phyloP scores from a whole-genome alignment of 345 rosid genomes.

The Populus ilicifolia region DNA sequence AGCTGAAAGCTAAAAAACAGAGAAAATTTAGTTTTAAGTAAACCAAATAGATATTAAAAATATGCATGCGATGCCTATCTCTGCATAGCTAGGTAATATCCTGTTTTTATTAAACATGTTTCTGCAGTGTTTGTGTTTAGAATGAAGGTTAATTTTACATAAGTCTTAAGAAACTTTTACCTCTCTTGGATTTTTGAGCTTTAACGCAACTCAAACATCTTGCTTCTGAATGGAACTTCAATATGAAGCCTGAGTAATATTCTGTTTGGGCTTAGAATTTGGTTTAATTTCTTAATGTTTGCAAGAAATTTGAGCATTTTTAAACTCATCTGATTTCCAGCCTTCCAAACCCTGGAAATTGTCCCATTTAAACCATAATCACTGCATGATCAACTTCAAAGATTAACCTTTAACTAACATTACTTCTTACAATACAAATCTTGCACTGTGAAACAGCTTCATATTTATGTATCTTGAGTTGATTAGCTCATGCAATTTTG shows the following conservation, averaged over 20 bases:
- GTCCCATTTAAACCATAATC: neutral
- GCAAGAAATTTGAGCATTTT: neutral
- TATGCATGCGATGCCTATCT: neutral
- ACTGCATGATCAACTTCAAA: neutral
- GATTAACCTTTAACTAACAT: neutral
- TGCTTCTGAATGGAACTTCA: neutral
- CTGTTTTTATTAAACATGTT: neutral
- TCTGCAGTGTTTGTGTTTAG: neutral
- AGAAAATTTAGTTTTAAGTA: neutral
- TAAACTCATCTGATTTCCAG: neutral
- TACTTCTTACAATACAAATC: neutral
- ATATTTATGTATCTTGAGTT: neutral
- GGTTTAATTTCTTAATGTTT: neutral
- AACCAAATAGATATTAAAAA: neutral
- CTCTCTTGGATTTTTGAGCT: neutral
- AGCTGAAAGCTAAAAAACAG: neutral
- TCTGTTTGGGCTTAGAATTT: neutral
- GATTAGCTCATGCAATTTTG: neutral
- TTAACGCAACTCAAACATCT: neutral
- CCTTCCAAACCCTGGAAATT: neutral
- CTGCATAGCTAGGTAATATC: neutral
- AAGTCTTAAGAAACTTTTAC: neutral
- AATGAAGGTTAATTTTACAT: neutral
- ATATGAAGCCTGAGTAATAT: neutral
- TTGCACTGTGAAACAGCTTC: neutral